A percentile compares a stretch with the other conserved stretches of the same genome.
These are phyloP conservation scores for Nicotiana paniculata DNA, from an alignment of 257 asterid genomes.

Conservation along the genomic window DNA sequence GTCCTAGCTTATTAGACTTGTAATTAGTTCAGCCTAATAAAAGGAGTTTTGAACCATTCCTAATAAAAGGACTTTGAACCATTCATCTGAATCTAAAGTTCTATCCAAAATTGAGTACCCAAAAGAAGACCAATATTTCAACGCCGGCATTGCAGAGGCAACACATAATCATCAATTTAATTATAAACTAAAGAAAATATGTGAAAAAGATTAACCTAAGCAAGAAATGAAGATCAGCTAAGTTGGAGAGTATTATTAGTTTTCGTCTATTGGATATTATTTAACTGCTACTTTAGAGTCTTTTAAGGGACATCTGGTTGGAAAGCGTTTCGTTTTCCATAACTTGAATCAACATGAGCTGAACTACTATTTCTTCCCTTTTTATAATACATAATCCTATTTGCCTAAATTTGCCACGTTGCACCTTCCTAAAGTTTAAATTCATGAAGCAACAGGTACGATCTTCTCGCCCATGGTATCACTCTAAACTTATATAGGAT, in stretches of 20 bases:
- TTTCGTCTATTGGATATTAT: not conserved
- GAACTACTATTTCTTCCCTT: not conserved
- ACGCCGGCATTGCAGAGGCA: not conserved
- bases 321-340: not conserved
- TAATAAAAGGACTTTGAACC: not conserved
- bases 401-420: not conserved
- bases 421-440: not conserved
- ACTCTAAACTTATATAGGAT: no score
- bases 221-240: slow-evolving; percentile 7
- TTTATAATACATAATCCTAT: not conserved
- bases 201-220: not conserved
- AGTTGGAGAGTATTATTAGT: not conserved
- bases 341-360: not conserved
- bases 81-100: not conserved
- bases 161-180: not conserved
- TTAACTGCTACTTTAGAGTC: not conserved
- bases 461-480: not conserved
- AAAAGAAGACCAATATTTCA: not conserved
- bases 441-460: not conserved
- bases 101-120: no score
- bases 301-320: not conserved
- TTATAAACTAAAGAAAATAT: not conserved
- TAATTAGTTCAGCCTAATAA: not conserved
- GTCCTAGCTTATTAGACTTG: not conserved
- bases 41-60: not conserved